Evolutionary conservation across 805 yeast genomes (phyloP).

Genomic region (Nakazawaea wyomingensis): DNA sequence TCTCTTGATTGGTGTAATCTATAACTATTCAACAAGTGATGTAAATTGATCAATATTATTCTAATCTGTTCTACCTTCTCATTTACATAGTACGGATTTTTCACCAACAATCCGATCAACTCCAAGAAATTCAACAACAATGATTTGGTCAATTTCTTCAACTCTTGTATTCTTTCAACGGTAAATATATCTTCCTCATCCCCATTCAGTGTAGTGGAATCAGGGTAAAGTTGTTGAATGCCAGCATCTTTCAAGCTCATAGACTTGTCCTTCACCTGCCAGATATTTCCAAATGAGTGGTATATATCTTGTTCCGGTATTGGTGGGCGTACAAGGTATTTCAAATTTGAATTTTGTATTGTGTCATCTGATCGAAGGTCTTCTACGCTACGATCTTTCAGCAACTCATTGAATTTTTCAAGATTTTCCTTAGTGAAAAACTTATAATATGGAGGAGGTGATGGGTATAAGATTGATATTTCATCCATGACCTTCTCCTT

Average conservation of each 20-base stretch:
- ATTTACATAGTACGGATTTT: conserved; percentile 59
- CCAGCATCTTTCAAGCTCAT: conserved; percentile 77
- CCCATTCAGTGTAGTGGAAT: conserved; percentile 14
- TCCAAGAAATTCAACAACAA: conserved; percentile 76
- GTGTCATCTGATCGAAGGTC: conserved; percentile 15
- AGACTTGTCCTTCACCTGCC: conserved; percentile 77
- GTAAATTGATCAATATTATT: conserved; percentile 78
- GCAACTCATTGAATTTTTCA: conserved; percentile 31
- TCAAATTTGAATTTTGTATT: conserved; percentile 32
- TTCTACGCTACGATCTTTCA: conserved; percentile 20
- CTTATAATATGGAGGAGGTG: conserved; percentile 83
- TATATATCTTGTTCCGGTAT: conserved; percentile 62
- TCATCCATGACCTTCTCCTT: conserved; percentile 20
- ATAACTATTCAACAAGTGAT: conserved; percentile 86
- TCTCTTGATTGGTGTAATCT: conserved; percentile 95
- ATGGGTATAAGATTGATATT: conserved; percentile 79
- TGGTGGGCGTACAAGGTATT: conserved; percentile 59
- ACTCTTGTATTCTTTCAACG: conserved; percentile 58
- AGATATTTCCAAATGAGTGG: conserved; percentile 83
- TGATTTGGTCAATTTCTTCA: conserved; percentile 76
- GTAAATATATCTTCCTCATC: conserved; percentile 35
- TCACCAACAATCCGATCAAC: conserved; percentile 68
- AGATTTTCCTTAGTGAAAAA: conserved; percentile 68
- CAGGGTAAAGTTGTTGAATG: conserved; percentile 62
- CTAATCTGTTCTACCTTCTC: conserved; percentile 74